Conservation (phyloP, 306 rosid species). For the Pterocarpus santalinus region DNA sequence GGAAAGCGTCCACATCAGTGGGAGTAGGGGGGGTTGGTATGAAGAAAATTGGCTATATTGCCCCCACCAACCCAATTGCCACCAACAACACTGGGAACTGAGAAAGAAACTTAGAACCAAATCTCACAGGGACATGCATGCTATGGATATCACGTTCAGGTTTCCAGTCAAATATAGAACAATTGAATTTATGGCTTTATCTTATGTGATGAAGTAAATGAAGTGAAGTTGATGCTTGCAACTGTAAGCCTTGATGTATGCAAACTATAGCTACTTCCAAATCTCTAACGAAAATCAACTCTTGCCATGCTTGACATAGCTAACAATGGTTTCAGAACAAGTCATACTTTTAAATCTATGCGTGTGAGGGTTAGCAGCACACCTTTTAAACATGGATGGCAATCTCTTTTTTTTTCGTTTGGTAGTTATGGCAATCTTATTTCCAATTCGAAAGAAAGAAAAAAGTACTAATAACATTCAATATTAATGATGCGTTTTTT, state of each 20-base stretch:
- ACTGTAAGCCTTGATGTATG: not conserved
- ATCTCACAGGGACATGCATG: not conserved
- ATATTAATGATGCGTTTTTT: not conserved
- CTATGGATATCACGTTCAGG: not conserved
- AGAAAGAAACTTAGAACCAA: slow-evolving; percentile 6
- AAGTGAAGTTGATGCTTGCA: not conserved
- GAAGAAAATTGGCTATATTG: slow-evolving; percentile 12
- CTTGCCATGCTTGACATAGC: not conserved
- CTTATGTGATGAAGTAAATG: not conserved
- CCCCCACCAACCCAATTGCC: slow-evolving; percentile 37
- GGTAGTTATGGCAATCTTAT: too few species aligned
- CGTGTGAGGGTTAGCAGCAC: not conserved
- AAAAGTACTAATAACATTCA: not conserved
- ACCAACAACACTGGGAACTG: slow-evolving; percentile 34
- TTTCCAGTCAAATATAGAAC: slow-evolving; percentile 17
- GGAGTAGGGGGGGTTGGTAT: slow-evolving; percentile 52
- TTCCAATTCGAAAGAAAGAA: not conserved
- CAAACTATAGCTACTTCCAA: not conserved
- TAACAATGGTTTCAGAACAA: not conserved
- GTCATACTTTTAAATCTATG: not conserved
- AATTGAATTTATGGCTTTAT: not conserved
- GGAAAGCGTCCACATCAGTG: slow-evolving; percentile 42
- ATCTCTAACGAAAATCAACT: not conserved
- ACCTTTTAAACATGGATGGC: not conserved
- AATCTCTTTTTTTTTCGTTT: too few species aligned